These are phyloP conservation scores for Curvularia spicifera DNA, from an alignment of 2,329 filamentous ascomycete species.

Conservation along the genomic window DNA sequence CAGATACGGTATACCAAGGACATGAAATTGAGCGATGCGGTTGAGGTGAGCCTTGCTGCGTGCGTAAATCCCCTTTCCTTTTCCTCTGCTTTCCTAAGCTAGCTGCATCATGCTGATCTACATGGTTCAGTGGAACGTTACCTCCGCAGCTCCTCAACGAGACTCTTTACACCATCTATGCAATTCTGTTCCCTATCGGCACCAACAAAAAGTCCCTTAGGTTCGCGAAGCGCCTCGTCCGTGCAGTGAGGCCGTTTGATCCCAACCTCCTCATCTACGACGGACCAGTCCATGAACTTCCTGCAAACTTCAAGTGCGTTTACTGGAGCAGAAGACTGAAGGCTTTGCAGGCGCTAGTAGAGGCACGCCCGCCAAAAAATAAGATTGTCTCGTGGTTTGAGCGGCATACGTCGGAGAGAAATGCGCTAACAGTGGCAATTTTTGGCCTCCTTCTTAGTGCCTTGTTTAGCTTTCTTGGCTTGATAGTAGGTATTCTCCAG, in stretches of 20 bases:
- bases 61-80: neutral
- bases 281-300: neutral
- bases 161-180: neutral
- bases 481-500: neutral
- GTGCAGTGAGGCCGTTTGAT: neutral
- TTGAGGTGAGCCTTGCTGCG: neutral
- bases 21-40: neutral
- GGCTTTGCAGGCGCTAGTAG: neutral
- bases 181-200: neutral
- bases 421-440: neutral
- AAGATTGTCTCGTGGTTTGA: constrained; percentile 2
- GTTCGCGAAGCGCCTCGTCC: neutral
- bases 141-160: constrained; percentile 2
- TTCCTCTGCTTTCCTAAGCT: neutral
- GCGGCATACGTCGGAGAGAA: neutral
- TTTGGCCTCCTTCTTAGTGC: neutral
- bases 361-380: neutral
- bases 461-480: neutral
- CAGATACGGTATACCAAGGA: neutral
- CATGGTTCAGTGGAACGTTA: neutral
- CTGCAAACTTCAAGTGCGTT: neutral
- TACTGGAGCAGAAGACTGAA: neutral
- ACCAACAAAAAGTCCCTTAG: neutral
- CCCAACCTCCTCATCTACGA: neutral
- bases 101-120: neutral